Conservation (phyloP, 2,329 filamentous ascomycete species). For the Neonectria coccinea region DNA sequence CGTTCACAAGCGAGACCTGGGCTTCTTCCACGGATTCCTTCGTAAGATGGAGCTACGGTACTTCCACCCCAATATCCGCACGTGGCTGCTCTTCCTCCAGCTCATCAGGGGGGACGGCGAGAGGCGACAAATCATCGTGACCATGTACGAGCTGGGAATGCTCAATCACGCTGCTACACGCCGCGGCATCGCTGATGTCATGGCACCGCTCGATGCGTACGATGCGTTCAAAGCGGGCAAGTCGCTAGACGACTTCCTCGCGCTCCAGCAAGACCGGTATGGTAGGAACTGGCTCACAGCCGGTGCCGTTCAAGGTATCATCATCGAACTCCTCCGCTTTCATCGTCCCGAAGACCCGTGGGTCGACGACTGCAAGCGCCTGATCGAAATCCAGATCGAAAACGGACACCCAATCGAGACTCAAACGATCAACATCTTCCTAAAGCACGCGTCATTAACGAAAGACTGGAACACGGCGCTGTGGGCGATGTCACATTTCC, state of each 20-base stretch:
- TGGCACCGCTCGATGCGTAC: conserved; percentile 59
- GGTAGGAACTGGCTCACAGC: conserved; percentile 59
- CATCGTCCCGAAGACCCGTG: conserved; percentile 42
- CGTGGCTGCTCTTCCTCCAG: conserved; percentile 63
- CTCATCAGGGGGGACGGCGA: conserved; percentile 70
- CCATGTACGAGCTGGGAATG: conserved; percentile 60
- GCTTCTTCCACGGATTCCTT: conserved; percentile 56
- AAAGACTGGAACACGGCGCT: conserved; percentile 49
- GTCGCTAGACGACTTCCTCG: conserved; percentile 53
- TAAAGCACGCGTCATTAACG: conserved; percentile 47
- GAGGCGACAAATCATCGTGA: conserved; percentile 58
- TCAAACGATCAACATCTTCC: conserved; percentile 54
- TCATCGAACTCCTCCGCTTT: conserved; percentile 58
- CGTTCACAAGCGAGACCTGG: conserved; percentile 53
- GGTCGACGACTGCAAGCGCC: conserved; percentile 44
- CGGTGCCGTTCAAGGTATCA: conserved; percentile 52
- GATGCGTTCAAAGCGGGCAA: conserved; percentile 53
- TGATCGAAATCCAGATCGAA: conserved; percentile 43
- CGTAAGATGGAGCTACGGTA: conserved; percentile 55
- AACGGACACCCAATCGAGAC: conserved; percentile 44
- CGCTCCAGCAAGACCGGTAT: conserved; percentile 57
- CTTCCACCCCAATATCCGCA: conserved; percentile 56
- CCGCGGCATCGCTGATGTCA: conserved; percentile 54
- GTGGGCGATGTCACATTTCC: conserved; percentile 44
- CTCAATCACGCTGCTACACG: conserved; percentile 53